Percentiles rank a stretch among this genome's conserved stretches.
These are phyloP conservation scores for Lasiodiplodia sp. DNA, from an alignment of 2,329 filamentous ascomycete genomes.

Conservation along the genomic window DNA sequence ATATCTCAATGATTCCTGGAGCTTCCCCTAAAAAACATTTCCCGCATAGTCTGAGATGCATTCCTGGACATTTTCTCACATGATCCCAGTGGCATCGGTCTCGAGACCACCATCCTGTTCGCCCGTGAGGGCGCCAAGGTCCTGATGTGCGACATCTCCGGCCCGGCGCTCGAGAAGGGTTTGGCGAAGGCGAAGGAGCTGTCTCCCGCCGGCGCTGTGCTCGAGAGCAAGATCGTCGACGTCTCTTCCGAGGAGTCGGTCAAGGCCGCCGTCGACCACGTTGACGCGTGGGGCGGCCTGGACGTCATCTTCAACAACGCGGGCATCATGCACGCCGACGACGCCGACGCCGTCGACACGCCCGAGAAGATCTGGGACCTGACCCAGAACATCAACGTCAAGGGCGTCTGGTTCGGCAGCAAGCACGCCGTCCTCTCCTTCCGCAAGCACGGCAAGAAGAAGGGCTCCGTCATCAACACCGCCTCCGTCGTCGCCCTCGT, in stretches of 20 bases:
- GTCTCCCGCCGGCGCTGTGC: slow-evolving; percentile 65
- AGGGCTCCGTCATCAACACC: slow-evolving; percentile 88
- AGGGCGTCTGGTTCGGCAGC: slow-evolving; percentile 96
- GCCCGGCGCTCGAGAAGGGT: slow-evolving; percentile 77
- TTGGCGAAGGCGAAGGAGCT: slow-evolving; percentile 76
- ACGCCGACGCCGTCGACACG: slow-evolving; percentile 74
- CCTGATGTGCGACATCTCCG: slow-evolving; percentile 85
- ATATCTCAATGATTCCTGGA: not conserved
- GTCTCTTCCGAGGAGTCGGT: slow-evolving; percentile 87
- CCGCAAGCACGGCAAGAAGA: slow-evolving; percentile 79
- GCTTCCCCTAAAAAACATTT: not conserved
- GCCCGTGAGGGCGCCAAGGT: slow-evolving; percentile 86
- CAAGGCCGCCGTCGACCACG: slow-evolving; percentile 72
- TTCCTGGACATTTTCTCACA: not conserved
- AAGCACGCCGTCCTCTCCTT: slow-evolving; percentile 89
- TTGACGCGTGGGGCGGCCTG: slow-evolving; percentile 85
- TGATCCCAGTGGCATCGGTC: slow-evolving; percentile 78
- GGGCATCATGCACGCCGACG: slow-evolving; percentile 89
- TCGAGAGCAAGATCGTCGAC: slow-evolving; percentile 74
- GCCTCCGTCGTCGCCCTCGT: slow-evolving; percentile 88
- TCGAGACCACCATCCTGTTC: slow-evolving; percentile 91
- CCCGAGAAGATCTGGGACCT: slow-evolving; percentile 93
- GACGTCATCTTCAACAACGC: slow-evolving; percentile 98
- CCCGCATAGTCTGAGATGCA: not conserved
- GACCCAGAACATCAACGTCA: slow-evolving; percentile 94